Conservation (phyloP, 2,329 filamentous ascomycete genomes). For the Microcyclosporella mali region DNA sequence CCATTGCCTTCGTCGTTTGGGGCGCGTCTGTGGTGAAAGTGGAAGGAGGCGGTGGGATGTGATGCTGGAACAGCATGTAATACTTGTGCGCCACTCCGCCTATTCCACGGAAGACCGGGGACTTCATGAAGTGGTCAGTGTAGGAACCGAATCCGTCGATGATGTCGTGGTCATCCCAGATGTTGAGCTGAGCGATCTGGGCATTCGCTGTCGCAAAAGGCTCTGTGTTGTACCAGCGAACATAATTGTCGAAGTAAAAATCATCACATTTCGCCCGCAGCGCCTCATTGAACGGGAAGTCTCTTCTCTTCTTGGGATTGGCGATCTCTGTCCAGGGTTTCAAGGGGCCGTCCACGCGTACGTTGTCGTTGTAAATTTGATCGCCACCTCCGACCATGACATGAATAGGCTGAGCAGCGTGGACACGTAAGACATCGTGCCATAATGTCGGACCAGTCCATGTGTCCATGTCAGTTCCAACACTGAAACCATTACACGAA, state of each 20-base stretch:
- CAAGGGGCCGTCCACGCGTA: constrained; percentile 73
- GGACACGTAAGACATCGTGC: constrained; percentile 58
- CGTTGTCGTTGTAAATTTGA: constrained; percentile 72
- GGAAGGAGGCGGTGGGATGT: constrained; percentile 73
- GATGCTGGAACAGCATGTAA: constrained; percentile 64
- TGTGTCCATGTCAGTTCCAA: constrained; percentile 57
- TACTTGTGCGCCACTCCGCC: constrained; percentile 52
- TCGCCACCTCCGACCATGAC: constrained; percentile 85
- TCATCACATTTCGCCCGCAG: constrained; percentile 55
- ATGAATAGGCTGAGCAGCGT: constrained; percentile 55
- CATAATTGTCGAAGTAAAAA: constrained; percentile 58
- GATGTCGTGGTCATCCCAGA: constrained; percentile 62
- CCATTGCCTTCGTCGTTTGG: constrained; percentile 43
- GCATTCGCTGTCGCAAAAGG: constrained; percentile 55
- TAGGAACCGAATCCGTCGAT: constrained; percentile 62
- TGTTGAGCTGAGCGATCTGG: constrained; percentile 59
- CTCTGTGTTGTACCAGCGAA: constrained; percentile 63
- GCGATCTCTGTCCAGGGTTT: constrained; percentile 56
- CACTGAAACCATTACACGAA: constrained; percentile 63
- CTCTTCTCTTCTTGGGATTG: constrained; percentile 55
- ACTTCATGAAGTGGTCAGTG: constrained; percentile 61
- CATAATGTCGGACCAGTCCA: constrained; percentile 56
- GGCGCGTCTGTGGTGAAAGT: constrained; percentile 75
- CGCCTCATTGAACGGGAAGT: constrained; percentile 59
- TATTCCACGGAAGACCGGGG: constrained; percentile 59